Base-by-base conservation (phyloP, 331 rosid species). In the Rosa hybrid region DNA sequence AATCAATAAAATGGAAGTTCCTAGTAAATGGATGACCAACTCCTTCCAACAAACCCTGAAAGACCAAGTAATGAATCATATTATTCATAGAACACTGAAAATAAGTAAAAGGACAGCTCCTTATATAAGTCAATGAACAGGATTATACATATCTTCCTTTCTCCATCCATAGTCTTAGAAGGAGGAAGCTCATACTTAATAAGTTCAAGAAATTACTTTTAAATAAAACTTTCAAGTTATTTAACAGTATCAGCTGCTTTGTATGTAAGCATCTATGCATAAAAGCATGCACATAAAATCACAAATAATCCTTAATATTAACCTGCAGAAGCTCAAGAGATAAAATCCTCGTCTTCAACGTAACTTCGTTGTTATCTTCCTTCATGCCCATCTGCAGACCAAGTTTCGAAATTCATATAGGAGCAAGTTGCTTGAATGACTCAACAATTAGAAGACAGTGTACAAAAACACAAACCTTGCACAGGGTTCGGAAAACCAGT, bases 311-410 rank as follows among this genome's bases (percentile, higher is more conserved):
- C 80, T 75, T 5, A 23, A 54, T 59, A 38, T 80, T 80, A 86
- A 96, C 99, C 98, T 96, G 99, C 87, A 96, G 89, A 78, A 96
- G 99, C 90, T 96, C 99, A 80, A 96, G 99, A 87, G 99, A 96
- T 82, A 96, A 85, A 74, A 96, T 94, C 71, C 98, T 88, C 62
- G 98, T 88, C 92, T 92, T 96, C 81, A 90, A 88, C 46, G 99
- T 90, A 80, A 96, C 95, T 86, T 96, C 99, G 72, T 96, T 96
- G 46, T 73, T 90, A 79, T 94, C 99, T 87, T 96, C 99, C 92
- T 96, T 96, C 98, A 93, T 93, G 71, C 97, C 97, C 99, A 96
- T 96, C 99, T 96, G 88, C 81, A 86, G 68, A 85, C 77, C 72
- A 84, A 20, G 50, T 49, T 86, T 60, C 48, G 80, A 81, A 59